Evolutionary conservation across 768 basidiomycete genomes (phyloP).

Genomic region (Dictyophora rubrovolvata): DNA sequence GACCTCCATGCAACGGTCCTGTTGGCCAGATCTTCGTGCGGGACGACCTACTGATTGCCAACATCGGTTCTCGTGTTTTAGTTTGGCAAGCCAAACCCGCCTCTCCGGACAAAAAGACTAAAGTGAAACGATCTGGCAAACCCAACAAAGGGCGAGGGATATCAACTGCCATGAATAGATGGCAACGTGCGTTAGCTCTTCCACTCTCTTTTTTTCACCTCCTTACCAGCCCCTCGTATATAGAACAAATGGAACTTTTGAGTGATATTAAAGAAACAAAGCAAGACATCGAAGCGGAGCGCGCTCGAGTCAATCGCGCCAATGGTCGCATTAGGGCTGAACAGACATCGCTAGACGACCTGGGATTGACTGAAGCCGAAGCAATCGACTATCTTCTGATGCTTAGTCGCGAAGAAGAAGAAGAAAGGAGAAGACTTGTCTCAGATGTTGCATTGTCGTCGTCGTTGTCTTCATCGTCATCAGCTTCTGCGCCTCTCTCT

Average conservation of each 20-base stretch:
- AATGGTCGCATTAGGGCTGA: slow-evolving; percentile 51
- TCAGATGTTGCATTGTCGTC: background rate
- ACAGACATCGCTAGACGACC: slow-evolving; percentile 38
- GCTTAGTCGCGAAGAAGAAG: slow-evolving; percentile 73
- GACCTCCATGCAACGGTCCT: slow-evolving; percentile 20
- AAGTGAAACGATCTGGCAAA: slow-evolving; percentile 15
- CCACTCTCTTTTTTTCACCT: background rate
- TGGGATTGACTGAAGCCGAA: slow-evolving; percentile 66
- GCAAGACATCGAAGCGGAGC: slow-evolving; percentile 42
- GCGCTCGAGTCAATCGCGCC: slow-evolving; percentile 22
- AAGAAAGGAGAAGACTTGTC: slow-evolving; percentile 14
- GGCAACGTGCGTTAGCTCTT: slow-evolving; percentile 25
- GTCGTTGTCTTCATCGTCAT: slow-evolving; percentile 8
- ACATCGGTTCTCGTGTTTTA: slow-evolving; percentile 51
- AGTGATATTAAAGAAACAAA: slow-evolving; percentile 53
- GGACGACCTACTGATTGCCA: slow-evolving; percentile 45
- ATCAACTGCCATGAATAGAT: slow-evolving; percentile 21
- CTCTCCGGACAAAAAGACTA: slow-evolving; percentile 16
- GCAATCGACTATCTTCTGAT: slow-evolving; percentile 74
- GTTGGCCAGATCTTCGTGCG: slow-evolving; percentile 52
- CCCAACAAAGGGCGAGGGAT: slow-evolving; percentile 12
- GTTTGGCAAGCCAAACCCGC: slow-evolving; percentile 56
- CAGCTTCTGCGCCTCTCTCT: slow-evolving; percentile 20
- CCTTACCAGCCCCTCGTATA: background rate
- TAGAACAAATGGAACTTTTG: slow-evolving; percentile 57